These are phyloP conservation scores for Aegilops sharonensis DNA, from an alignment of 176 grass and related monocot genomes.

Conservation along the genomic window DNA sequence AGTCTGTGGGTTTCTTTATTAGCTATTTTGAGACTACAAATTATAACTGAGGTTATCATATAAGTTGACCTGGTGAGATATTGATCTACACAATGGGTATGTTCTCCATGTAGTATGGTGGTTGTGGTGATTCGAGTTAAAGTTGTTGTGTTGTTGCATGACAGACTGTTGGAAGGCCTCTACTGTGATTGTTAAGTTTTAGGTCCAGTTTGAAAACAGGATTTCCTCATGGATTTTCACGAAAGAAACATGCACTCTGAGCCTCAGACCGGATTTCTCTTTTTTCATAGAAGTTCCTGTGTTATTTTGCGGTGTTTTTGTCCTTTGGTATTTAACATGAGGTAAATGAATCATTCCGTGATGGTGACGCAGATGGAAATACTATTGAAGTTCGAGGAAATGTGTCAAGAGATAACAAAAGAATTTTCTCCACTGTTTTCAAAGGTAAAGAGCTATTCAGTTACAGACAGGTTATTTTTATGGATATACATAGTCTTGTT, in stretches of 20 bases:
- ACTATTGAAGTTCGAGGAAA: conserved; percentile 96
- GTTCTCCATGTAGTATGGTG: conserved; percentile 1
- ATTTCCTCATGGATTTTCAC: background rate
- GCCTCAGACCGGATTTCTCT: background rate
- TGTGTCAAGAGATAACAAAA: conserved; percentile 76
- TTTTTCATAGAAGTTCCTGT: background rate
- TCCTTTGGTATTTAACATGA: conserved; percentile 1
- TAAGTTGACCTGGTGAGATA: background rate
- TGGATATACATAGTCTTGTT: background rate
- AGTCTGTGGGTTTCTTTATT: background rate
- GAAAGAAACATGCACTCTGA: conserved; percentile 1
- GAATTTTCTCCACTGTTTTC: conserved; percentile 77
- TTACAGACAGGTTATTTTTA: background rate
- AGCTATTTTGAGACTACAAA: background rate
- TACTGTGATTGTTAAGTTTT: background rate
- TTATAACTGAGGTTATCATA: background rate
- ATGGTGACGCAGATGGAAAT: conserved; percentile 78
- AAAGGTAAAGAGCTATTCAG: conserved; percentile 37
- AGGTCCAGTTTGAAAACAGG: background rate
- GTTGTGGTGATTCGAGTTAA: background rate
- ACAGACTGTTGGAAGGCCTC: background rate
- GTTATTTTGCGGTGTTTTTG: background rate
- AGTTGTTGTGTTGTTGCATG: background rate
- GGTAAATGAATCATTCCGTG: conserved; percentile 19
- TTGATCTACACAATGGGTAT: background rate